Evolutionary conservation across 2,329 filamentous ascomycete species (phyloP), one percentile per base, ranked within the genome.

Genomic region (Colletotrichum salicis): DNA sequence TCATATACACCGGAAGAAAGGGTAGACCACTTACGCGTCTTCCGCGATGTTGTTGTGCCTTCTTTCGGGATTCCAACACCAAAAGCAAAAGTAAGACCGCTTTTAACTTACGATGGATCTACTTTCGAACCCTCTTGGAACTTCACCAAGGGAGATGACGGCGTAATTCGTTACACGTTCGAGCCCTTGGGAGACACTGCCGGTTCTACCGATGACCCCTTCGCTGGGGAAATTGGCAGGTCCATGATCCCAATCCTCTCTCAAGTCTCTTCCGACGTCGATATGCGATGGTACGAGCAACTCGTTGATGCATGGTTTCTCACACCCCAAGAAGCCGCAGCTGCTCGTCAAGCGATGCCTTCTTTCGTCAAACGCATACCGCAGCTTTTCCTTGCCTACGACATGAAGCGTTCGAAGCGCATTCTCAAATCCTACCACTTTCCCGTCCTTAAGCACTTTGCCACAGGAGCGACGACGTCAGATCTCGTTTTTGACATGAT

Each of bases 381-480:
- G 2, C 75, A 75, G 8, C 70, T 75, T 4, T 76, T 77, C 45
- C 68, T 77, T 6, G 76, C 74, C 6, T 76, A 73, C 54, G 76
- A 77, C 13, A 74, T 77, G 41, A 72, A 74, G 11, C 67, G 72
- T 7, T 71, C 73, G 0, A 70, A 74, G n/a, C 68, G 73, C 11
- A 37, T 60, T 2, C 72, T 77, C 61, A 77, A 77, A 15, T 75
- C 74, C 1, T 77, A 77, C 8, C 76, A 75, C 45, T 76, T 72
- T 12, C 76, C 76, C 3, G 54, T 75, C 3, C 72, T 77, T 37
- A 76, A 77, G 72, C 74, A 72, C 54, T 77, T 75, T 57, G 73
- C 73, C 11, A 67, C 67, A 5, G 67, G 72, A 10, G 52, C 62
- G 5, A 71, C 75, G 33, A 75, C 76, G 1, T 73, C 75, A 5